Percentiles rank a stretch among this genome's conserved stretches.
These are phyloP conservation scores for Saccharomycopsis microspora DNA, from an alignment of 805 yeast species.

Conservation along the genomic window DNA sequence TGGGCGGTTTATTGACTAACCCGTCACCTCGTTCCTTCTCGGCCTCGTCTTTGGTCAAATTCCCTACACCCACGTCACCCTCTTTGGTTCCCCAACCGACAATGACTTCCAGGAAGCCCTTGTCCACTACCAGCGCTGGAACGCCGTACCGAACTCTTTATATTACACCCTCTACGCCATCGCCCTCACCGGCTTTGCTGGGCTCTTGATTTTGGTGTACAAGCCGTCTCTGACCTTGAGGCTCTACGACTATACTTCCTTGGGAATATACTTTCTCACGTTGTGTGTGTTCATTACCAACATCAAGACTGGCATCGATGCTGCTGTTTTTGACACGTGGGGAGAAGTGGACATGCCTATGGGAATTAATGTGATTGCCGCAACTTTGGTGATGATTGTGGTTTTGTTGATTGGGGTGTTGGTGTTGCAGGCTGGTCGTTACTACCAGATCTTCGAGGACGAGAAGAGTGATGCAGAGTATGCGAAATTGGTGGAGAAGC, in stretches of 20 bases:
- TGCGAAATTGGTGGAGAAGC: constrained; percentile 1
- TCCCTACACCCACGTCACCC: constrained; percentile 69
- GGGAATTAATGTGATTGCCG: constrained; percentile 87
- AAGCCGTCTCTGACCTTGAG: constrained; percentile 80
- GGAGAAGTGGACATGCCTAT: constrained; percentile 84
- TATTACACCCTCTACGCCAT: constrained; percentile 23
- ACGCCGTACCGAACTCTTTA: constrained; percentile 36
- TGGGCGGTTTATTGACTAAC: too few species aligned
- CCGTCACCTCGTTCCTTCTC: constrained; percentile 52
- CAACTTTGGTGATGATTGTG: constrained; percentile 69
- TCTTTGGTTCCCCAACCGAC: constrained; percentile 49
- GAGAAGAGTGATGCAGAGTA: constrained; percentile 4
- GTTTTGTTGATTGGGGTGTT: constrained; percentile 68
- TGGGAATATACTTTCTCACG: constrained; percentile 61
- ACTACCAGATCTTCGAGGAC: constrained; percentile 33
- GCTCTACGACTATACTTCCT: constrained; percentile 81
- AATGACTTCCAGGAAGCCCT: constrained; percentile 51
- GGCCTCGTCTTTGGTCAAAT: constrained; percentile 72
- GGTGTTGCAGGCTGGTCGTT: constrained; percentile 77
- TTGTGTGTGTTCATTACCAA: constrained; percentile 78
- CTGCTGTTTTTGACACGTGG: constrained; percentile 69
- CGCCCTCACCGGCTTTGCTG: constrained; percentile 54
- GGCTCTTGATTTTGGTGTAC: constrained; percentile 67
- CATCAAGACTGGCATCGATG: constrained; percentile 65
- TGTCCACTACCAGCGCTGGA: constrained; percentile 67